Percentiles rank a stretch among this genome's conserved stretches.
Evolutionary conservation across 2,329 filamentous ascomycete species (phyloP).

Genomic region (Aspergillus fischeri): DNA sequence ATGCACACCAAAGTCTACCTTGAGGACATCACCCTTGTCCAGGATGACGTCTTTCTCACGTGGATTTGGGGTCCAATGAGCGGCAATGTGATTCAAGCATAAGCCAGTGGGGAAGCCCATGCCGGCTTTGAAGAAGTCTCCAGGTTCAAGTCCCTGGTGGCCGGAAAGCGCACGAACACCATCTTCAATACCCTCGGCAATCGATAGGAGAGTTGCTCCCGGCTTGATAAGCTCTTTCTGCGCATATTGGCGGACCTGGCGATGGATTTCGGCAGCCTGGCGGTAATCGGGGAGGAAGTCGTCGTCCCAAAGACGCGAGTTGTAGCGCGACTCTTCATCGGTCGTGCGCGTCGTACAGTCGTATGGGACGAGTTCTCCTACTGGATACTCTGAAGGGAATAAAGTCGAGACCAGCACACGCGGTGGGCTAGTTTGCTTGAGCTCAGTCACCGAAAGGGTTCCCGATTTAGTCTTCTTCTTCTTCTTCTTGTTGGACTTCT

Average conservation of each 20-base stretch:
- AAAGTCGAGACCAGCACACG: constrained; percentile 44
- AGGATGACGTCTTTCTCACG: constrained; percentile 66
- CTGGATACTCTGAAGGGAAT: constrained; percentile 45
- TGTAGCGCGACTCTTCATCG: constrained; percentile 44
- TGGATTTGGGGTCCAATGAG: constrained; percentile 56
- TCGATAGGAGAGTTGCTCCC: constrained; percentile 45
- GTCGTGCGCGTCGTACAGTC: constrained; percentile 47
- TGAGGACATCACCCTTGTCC: constrained; percentile 71
- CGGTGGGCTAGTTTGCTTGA: constrained; percentile 44
- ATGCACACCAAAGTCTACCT: constrained; percentile 78
- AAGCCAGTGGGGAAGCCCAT: constrained; percentile 56
- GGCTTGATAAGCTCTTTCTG: constrained; percentile 46
- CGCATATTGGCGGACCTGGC: constrained; percentile 51
- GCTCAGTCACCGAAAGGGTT: not conserved
- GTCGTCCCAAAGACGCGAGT: constrained; percentile 40
- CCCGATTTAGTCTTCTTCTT: constrained; percentile 12
- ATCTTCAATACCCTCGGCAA: constrained; percentile 54
- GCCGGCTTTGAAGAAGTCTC: constrained; percentile 48
- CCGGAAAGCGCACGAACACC: constrained; percentile 49
- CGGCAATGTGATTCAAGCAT: constrained; percentile 51
- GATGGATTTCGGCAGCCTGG: constrained; percentile 54
- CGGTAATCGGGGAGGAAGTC: constrained; percentile 53
- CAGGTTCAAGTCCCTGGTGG: constrained; percentile 50
- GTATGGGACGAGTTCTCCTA: constrained; percentile 40
- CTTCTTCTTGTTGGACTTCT: constrained; percentile 22